Percentiles rank a stretch among this genome's conserved stretches.
phyloP scores from a whole-genome alignment of 768 basidiomycete species.

The Phanerodontia chrysosporium region DNA sequence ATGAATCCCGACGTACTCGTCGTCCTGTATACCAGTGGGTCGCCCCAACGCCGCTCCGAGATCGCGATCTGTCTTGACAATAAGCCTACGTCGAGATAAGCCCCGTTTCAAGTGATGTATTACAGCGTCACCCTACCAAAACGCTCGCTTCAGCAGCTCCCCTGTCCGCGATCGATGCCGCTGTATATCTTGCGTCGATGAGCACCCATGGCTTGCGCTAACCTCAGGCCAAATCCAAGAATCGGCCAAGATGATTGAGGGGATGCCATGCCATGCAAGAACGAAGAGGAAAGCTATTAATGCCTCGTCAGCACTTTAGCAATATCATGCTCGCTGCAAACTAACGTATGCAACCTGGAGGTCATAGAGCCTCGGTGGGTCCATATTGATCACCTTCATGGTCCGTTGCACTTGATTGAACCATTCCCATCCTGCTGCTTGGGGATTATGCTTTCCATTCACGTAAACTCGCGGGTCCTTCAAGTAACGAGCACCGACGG shows the following conservation, averaged over 20 bases:
- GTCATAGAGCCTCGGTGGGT: constrained; percentile 13
- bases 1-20: constrained; percentile 45
- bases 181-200: constrained; percentile 62
- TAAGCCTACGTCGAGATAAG: constrained; percentile 31
- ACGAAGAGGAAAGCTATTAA: constrained; percentile 12
- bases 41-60: constrained; percentile 49
- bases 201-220: constrained; percentile 63
- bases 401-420: constrained; percentile 36
- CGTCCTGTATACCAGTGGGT: constrained; percentile 61
- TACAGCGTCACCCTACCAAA: constrained; percentile 45
- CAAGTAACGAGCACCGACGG: constrained; percentile 39
- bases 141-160: constrained; percentile 78
- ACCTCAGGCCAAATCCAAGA: constrained; percentile 44
- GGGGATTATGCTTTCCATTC: constrained; percentile 11
- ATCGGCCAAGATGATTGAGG: constrained; percentile 15
- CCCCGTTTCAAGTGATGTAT: neutral
- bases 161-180: constrained; percentile 41
- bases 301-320: constrained; percentile 4
- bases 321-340: no score
- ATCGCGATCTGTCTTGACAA: constrained; percentile 39
- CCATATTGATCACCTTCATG: constrained; percentile 26
- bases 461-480: constrained; percentile 39
- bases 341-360: constrained; percentile 9
- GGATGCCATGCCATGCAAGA: constrained; percentile 7
- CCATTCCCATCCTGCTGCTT: constrained; percentile 41